A percentile compares a stretch with the other conserved stretches of the same genome.
phyloP scores from a whole-genome alignment of 208 protist genomes.

The Leishmania guyanensis region DNA sequence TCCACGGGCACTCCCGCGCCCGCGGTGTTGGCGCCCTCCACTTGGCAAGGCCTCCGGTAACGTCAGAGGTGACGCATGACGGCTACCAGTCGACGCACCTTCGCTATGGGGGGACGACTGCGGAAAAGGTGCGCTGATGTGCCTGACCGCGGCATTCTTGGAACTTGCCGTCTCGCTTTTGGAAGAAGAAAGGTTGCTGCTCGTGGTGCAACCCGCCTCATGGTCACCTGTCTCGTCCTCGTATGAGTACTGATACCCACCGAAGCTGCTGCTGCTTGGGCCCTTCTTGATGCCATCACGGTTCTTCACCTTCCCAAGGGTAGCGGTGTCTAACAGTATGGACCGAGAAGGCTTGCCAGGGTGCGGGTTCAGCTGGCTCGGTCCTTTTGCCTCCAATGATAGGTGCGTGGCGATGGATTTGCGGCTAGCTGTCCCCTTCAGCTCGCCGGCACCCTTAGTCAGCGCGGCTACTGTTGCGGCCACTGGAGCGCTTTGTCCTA shows the following conservation, averaged over 20 bases:
- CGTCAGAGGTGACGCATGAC: not conserved
- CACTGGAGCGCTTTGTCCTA: constrained; percentile 14
- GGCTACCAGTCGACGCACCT: constrained; percentile 7
- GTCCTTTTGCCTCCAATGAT: constrained; percentile 7
- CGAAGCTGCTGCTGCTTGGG: not conserved
- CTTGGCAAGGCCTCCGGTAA: not conserved
- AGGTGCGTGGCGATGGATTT: not conserved
- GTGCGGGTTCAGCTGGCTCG: not conserved
- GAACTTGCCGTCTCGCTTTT: constrained; percentile 14
- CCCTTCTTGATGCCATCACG: not conserved
- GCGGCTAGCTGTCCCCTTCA: not conserved
- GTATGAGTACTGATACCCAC: constrained; percentile 7
- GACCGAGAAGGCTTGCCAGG: constrained; percentile 21
- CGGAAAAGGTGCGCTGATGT: not conserved
- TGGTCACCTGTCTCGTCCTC: constrained; percentile 22
- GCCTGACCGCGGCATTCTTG: constrained; percentile 1
- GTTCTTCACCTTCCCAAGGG: constrained; percentile 13
- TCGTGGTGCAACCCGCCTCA: constrained; percentile 28
- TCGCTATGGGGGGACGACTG: constrained; percentile 15
- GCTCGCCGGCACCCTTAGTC: constrained; percentile 1
- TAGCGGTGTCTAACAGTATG: constrained; percentile 29
- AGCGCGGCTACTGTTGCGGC: not conserved
- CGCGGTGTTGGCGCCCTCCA: not conserved
- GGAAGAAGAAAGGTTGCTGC: constrained; percentile 35
- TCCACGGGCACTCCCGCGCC: not conserved